Conservation (phyloP, 257 asterid species). For the Thymus quinquecostatus region DNA sequence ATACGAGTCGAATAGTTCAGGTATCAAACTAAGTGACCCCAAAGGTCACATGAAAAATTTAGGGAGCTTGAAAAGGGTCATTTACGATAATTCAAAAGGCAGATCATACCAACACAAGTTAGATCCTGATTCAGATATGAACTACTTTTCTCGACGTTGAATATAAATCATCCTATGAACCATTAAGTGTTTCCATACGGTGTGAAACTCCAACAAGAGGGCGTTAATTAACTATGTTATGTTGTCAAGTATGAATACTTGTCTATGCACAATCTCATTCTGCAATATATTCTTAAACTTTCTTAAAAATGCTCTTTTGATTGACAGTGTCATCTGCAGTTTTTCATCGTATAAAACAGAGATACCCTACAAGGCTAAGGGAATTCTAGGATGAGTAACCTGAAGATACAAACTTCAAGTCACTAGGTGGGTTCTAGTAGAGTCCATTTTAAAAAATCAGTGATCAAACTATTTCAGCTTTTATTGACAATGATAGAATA, state of each 20-base stretch:
- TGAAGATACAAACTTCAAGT: not conserved
- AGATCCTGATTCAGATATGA: conserved; percentile 4
- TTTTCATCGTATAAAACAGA: not conserved
- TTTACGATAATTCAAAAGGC: not conserved
- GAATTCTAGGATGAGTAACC: not conserved
- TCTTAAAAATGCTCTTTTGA: not conserved
- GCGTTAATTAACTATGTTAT: not conserved
- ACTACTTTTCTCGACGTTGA: not conserved
- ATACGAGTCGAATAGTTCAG: not conserved
- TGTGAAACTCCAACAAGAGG: not conserved
- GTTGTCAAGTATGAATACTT: not conserved
- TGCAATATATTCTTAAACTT: not conserved
- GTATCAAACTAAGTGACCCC: too few relatives aligned
- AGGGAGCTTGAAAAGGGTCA: not conserved
- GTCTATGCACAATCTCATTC: not conserved
- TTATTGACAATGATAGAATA: not conserved
- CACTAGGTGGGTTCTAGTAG: not conserved
- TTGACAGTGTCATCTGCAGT: not conserved
- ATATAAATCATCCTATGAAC: not conserved
- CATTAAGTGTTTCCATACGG: too few relatives aligned
- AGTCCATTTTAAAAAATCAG: not conserved
- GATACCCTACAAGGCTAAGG: not conserved
- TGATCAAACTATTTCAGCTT: not conserved
- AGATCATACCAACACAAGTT: not conserved
- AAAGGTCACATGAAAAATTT: not conserved